Conservation (phyloP, 306 rosid genomes). For the Lathyrus tuberosus region DNA sequence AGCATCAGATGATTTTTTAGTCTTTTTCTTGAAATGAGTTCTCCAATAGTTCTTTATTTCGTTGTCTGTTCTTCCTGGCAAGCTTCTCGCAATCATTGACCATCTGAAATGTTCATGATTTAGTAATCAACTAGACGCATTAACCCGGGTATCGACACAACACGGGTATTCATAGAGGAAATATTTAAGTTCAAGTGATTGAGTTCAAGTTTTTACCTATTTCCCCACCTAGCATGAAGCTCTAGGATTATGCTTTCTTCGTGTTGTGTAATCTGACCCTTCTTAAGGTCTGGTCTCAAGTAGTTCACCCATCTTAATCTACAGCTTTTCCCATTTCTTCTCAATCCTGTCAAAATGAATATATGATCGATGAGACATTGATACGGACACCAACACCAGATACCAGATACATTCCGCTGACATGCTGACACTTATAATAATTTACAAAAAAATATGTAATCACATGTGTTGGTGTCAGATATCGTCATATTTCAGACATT, state of each 20-base stretch:
- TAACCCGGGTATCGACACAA: background rate
- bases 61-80: constrained; percentile 97
- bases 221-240: constrained; percentile 98
- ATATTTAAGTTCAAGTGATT: constrained; percentile 3
- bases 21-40: constrained; percentile 89
- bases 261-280: constrained; percentile 76
- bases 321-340: constrained; percentile 92
- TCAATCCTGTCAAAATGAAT: constrained; percentile 53
- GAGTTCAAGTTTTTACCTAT: constrained; percentile 59
- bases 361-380: background rate
- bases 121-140: background rate
- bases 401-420: no score
- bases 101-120: constrained; percentile 51
- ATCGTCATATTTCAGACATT: no score
- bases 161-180: background rate
- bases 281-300: constrained; percentile 75
- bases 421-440: no score
- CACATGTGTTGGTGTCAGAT: no score
- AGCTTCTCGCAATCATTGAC: constrained; percentile 94
- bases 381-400: no score
- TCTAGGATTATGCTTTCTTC: constrained; percentile 88
- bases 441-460: no score
- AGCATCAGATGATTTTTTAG: constrained; percentile 48
- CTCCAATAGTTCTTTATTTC: constrained; percentile 97
- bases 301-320: constrained; percentile 93